Conservation (phyloP, 2,329 filamentous ascomycete species). For the Pyrenochaeta sp. region DNA sequence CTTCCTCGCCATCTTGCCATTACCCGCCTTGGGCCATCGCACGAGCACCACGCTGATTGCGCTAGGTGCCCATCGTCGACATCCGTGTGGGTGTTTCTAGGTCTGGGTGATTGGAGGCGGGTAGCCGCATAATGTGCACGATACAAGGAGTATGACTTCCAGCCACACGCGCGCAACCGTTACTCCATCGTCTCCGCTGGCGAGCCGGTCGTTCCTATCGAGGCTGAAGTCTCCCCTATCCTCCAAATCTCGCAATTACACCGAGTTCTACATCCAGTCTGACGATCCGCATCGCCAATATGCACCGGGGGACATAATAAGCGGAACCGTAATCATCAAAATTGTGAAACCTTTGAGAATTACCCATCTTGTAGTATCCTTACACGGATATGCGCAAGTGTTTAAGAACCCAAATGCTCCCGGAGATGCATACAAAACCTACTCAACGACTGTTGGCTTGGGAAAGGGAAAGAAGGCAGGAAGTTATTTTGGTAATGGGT, state of each 20-base stretch:
- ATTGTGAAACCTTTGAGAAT: conserved; percentile 78
- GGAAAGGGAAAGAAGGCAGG: conserved; percentile 62
- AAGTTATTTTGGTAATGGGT: conserved; percentile 76
- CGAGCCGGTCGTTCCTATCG: conserved; percentile 56
- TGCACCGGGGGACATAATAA: conserved; percentile 76
- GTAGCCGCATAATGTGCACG: conserved; percentile 50
- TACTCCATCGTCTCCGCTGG: conserved; percentile 36
- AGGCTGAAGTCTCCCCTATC: conserved; percentile 66
- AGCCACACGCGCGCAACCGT: conserved; percentile 44
- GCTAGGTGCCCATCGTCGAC: no score
- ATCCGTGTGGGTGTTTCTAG: neutral
- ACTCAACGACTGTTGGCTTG: conserved; percentile 60
- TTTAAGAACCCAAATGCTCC: conserved; percentile 74
- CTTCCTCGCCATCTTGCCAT: neutral
- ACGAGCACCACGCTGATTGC: no score
- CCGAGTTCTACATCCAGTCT: conserved; percentile 80
- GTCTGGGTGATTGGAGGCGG: conserved; percentile 27
- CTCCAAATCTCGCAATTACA: conserved; percentile 68
- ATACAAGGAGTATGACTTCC: conserved; percentile 51
- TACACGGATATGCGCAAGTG: conserved; percentile 82
- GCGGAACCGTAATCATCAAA: conserved; percentile 75
- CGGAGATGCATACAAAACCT: conserved; percentile 61
- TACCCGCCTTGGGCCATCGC: conserved; percentile 5
- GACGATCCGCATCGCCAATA: conserved; percentile 82
- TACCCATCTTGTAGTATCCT: conserved; percentile 79